These are phyloP conservation scores for Phalaenopsis equestris DNA, from an alignment of 106 monocot species.

Conservation along the genomic window DNA sequence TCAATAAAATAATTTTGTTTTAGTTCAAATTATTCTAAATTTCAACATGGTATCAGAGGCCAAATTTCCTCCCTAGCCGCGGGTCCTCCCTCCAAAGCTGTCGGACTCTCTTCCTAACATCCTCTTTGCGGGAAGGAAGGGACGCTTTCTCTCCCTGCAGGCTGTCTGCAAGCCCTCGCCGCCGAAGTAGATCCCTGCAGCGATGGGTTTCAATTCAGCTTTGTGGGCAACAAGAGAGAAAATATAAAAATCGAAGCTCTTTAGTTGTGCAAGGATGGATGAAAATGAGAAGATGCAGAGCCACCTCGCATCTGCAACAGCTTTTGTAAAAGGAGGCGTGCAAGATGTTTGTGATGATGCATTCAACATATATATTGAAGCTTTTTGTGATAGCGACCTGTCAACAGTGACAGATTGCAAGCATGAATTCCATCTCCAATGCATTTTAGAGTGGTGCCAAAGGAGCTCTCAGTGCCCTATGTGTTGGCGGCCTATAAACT, in stretches of 20 bases:
- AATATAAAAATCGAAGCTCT: neutral
- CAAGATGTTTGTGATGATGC: slow-evolving; percentile 77
- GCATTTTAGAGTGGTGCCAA: slow-evolving; percentile 40
- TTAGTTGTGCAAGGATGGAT: slow-evolving; percentile 25
- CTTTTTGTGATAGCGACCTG: slow-evolving; percentile 57
- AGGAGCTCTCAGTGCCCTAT: slow-evolving; percentile 57
- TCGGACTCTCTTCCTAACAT: too few relatives aligned
- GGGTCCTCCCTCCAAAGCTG: too few relatives aligned
- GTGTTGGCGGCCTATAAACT: slow-evolving; percentile 44
- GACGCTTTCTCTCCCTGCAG: too few relatives aligned
- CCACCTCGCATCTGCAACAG: slow-evolving; percentile 47
- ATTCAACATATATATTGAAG: slow-evolving; percentile 83
- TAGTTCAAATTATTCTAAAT: too few relatives aligned
- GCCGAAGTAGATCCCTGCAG: too few relatives aligned
- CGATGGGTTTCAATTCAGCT: neutral
- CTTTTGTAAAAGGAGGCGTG: slow-evolving; percentile 73
- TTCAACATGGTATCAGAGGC: too few relatives aligned
- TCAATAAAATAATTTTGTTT: too few relatives aligned
- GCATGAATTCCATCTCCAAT: slow-evolving; percentile 30
- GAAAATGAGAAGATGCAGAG: slow-evolving; percentile 42
- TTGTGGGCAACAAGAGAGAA: neutral
- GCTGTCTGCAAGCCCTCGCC: too few relatives aligned
- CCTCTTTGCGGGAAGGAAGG: too few relatives aligned
- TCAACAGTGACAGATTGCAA: slow-evolving; percentile 36
- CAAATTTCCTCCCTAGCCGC: too few relatives aligned